phyloP scores from a whole-genome alignment of 352 stramenopile genomes.

The Hyaloperonospora arabidopsidis region DNA sequence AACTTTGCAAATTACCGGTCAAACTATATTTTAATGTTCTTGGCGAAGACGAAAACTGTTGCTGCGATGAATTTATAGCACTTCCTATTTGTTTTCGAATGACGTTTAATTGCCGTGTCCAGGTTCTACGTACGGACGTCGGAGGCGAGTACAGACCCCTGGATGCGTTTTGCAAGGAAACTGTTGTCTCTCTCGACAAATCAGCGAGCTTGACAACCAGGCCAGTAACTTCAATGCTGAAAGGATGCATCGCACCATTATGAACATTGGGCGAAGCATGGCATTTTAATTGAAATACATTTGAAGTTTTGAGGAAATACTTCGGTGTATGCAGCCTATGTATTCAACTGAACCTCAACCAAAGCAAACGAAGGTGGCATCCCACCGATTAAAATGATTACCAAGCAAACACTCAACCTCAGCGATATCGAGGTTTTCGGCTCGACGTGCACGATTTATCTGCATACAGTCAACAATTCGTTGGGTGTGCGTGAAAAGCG shows the following conservation, averaged over 20 bases:
- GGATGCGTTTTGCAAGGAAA: not conserved
- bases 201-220: not conserved
- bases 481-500: too few species aligned
- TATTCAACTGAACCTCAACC: too few species aligned
- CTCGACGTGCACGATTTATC: too few species aligned
- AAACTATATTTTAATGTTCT: not conserved
- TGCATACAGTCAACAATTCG: too few species aligned
- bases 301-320: too few species aligned
- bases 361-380: too few species aligned
- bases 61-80: not conserved
- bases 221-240: not conserved
- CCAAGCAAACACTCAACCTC: too few species aligned
- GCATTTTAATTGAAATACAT: too few species aligned
- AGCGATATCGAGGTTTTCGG: too few species aligned
- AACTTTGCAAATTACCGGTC: not conserved
- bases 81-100: not conserved
- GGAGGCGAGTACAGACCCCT: not conserved
- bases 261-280: constrained; percentile 10
- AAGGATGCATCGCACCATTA: not conserved
- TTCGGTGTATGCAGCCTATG: too few species aligned
- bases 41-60: not conserved
- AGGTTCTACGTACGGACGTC: not conserved
- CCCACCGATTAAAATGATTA: too few species aligned
- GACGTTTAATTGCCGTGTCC: not conserved
- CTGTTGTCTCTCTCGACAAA: not conserved